Base-by-base conservation (phyloP, 371 early-diverging fungal genomes). In the Mucor plumbeus region DNA sequence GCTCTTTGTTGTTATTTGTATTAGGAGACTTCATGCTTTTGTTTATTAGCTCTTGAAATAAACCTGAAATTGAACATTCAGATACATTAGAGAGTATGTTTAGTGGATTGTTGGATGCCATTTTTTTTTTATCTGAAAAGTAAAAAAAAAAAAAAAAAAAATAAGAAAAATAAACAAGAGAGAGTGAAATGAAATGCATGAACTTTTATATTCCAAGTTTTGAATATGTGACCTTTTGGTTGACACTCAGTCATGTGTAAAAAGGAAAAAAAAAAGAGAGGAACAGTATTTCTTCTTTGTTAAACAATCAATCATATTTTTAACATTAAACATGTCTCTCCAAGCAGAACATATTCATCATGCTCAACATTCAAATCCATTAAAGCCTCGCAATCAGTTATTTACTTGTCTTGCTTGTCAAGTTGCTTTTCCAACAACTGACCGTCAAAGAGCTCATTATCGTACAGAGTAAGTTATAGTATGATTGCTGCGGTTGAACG, bases 361-460 rank as follows among this genome's bases (percentile, higher is more conserved):
- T 21, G 39, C 59, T 19, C 71, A 67, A 9, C 63, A 65, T 40
- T 63, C 74, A 15, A 74, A 67, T 15, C 74, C 74, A 38, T 63
- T 70, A 47, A 67, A 61, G n/a, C 74, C 70, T 62, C 64, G 68
- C 34, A 70, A 64, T 39, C 64, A 70, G 5, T 31, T 81, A 13
- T 91, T 87, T 65, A 92, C 92, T 9, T 92, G 92, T 70, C 72
- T 91, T 50, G 76, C 91, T 7, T 96, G 97, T 78, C 92, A 92
- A 56, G 92, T 95, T 4, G 94, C 92, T 10, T 95, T 96, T 78
- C 83, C 86, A 60, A 81, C 91, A 4, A 87, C 92, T 8, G 95
- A 94, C 34, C 78, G 85, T 55, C 97, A 96, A 79, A 81, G 96
- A 34, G 84, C 85, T 26, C 97, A 96, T 80, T 91, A 94, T 82